Conservation (phyloP, 2,329 filamentous ascomycete species). For the Pyrenophora teres region DNA sequence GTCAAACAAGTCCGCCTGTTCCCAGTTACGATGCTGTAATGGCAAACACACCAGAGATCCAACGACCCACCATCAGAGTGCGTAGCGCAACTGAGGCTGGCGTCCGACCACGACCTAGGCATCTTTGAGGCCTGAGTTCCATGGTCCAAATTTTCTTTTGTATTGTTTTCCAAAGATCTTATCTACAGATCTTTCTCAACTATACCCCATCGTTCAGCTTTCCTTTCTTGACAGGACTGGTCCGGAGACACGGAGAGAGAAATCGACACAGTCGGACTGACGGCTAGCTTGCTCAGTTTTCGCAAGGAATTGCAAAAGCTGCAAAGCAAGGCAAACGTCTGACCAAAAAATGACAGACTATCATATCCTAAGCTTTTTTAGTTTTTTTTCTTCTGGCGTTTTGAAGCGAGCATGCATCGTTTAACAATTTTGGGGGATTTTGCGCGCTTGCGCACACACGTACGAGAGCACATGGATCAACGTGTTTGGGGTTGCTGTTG, state of each 20-base stretch:
- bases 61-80: slow-evolving; percentile 29
- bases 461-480: too few species aligned
- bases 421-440: background rate
- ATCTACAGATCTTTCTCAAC: slow-evolving; percentile 9
- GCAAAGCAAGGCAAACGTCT: too few species aligned
- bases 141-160: slow-evolving; percentile 15
- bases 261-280: too few species aligned
- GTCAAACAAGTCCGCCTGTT: slow-evolving; percentile 64
- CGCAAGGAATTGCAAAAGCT: too few species aligned
- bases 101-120: slow-evolving; percentile 17
- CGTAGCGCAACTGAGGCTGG: slow-evolving; percentile 32
- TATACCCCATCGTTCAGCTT: slow-evolving; percentile 29
- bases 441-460: too few species aligned
- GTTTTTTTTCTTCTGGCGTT: too few species aligned
- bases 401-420: too few species aligned
- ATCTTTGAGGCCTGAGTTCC: slow-evolving; percentile 18
- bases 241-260: background rate
- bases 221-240: background rate
- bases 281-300: too few species aligned
- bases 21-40: slow-evolving; percentile 82
- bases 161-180: slow-evolving; percentile 7
- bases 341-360: too few species aligned
- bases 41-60: slow-evolving; percentile 62
- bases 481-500: too few species aligned
- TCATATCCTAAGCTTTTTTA: too few species aligned